Base-by-base conservation (phyloP, 768 basidiomycete species). In the Rhodosporidiobolus sp. region DNA sequence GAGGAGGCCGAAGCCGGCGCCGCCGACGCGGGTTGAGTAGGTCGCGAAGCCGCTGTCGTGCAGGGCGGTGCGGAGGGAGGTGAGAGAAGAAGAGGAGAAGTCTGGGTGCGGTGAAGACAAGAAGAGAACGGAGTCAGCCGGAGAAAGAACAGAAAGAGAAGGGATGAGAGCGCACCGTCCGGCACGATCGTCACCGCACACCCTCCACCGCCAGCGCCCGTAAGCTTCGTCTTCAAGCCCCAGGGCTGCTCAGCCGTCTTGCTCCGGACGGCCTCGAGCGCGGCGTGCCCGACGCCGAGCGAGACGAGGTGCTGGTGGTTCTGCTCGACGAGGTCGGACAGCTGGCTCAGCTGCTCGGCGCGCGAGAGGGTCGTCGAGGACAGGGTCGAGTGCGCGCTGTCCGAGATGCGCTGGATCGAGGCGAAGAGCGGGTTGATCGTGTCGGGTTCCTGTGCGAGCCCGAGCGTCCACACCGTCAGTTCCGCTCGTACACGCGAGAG, bases 151-250 rank as follows among this genome's bases (percentile, higher is more conserved):
- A 8, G 26, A 8, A n/a, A 11, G 52, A 14, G 26, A 16, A 34
- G 26, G 22, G n/a, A 28, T 17, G 53, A 4, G 2, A 12, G 82
- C 88, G 75, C 76, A 94, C 95, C 87, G 82, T 97, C 94, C 63
- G 96, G 96, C 63, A 99, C 85, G 48, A 98, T 86, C 20, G 94
- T 95, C 43, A 98, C 92, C 9, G 94, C 89, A 79, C 96, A 98
- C n/a, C 96, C 96, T 34, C 96, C 96, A 52, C 96, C 96, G 43
- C 96, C 96, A 14, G 96, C 95, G 53, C 96, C 96, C 12, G 96
- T 99, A 67, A 99, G 83, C 83, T 97, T 96, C n/a, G 93, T 94
- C 77, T 87, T 88, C 59, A 98, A 83, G 17, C 83, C 82, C 82
- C 89, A 90, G 14, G 88, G 89, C 72, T 83, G 79, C 17, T 85